Evolutionary conservation across 805 yeast genomes (phyloP).

Genomic region (Kodamaea nitidulidarum): DNA sequence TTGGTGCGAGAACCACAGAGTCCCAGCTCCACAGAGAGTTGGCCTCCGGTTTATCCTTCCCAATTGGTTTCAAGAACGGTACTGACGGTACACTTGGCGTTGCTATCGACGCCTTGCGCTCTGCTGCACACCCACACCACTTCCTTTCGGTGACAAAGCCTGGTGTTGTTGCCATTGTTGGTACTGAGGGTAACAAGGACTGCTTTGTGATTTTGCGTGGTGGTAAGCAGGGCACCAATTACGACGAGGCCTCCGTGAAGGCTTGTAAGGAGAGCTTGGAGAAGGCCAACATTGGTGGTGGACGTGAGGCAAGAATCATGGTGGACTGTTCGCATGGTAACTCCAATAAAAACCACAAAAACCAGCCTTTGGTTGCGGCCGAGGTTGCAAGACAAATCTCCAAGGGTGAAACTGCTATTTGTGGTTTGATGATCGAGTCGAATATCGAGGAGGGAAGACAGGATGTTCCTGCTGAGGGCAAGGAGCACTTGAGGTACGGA

Average conservation of each 20-base stretch:
- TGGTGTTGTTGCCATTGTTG: constrained; percentile 93
- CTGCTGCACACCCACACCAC: constrained; percentile 91
- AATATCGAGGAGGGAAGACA: constrained; percentile 92
- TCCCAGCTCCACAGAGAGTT: constrained; percentile 96
- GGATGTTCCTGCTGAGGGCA: constrained; percentile 76
- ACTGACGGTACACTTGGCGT: constrained; percentile 95
- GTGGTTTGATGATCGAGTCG: constrained; percentile 97
- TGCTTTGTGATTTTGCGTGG: constrained; percentile 93
- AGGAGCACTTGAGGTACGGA: constrained; percentile 75
- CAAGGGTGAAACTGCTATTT: constrained; percentile 68
- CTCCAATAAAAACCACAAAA: constrained; percentile 83
- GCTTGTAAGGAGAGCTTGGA: constrained; percentile 59
- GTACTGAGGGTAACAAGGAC: constrained; percentile 89
- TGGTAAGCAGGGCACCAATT: constrained; percentile 91
- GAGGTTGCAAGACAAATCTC: constrained; percentile 74
- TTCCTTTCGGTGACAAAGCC: constrained; percentile 93
- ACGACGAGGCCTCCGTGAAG: constrained; percentile 68
- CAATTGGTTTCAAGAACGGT: constrained; percentile 97
- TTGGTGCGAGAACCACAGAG: constrained; percentile 98
- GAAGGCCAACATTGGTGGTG: constrained; percentile 46
- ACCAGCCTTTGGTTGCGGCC: constrained; percentile 87
- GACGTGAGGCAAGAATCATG: constrained; percentile 64
- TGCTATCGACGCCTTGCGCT: constrained; percentile 89
- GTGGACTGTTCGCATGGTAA: constrained; percentile 97
- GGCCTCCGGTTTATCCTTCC: constrained; percentile 96